These are phyloP conservation scores for Rhodotorula sp. DNA, from an alignment of 1,284 basidiomycete species.

Conservation along the genomic window DNA sequence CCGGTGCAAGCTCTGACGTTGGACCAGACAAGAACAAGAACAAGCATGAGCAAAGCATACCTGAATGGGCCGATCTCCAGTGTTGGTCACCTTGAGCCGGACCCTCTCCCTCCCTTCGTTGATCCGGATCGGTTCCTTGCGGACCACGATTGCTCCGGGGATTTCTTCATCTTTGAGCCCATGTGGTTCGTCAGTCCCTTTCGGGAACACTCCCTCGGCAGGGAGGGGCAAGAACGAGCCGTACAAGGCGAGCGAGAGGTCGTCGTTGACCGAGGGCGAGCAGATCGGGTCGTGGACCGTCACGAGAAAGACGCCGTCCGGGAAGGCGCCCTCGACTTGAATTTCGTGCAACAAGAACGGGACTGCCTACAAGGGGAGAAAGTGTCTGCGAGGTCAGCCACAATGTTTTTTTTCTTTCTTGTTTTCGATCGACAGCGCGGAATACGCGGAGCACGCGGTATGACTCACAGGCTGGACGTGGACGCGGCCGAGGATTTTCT, in stretches of 20 bases:
- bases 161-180: constrained; percentile 21
- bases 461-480: constrained; percentile 72
- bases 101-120: constrained; percentile 71
- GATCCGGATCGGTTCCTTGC: constrained; percentile 65
- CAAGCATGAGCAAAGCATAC: constrained; percentile 49
- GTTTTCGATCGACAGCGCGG: constrained; percentile 36
- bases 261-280: constrained; percentile 65
- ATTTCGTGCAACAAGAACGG: constrained; percentile 61
- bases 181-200: constrained; percentile 52
- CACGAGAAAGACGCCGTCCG: constrained; percentile 84
- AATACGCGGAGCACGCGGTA: constrained; percentile 47
- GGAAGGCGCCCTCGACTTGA: constrained; percentile 89
- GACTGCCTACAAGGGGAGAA: constrained; percentile 41
- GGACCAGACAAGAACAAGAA: too few species aligned
- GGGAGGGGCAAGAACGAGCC: constrained; percentile 89
- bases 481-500: constrained; percentile 77
- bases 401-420: neutral
- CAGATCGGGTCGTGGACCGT: constrained; percentile 87
- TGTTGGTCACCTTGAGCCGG: constrained; percentile 78
- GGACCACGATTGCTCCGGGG: constrained; percentile 58
- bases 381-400: too few species aligned
- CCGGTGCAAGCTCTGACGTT: too few species aligned
- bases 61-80: constrained; percentile 91
- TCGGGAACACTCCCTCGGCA: constrained; percentile 62
- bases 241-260: constrained; percentile 78